These are phyloP conservation scores for Colletotrichum noveboracense DNA, from an alignment of 2,329 filamentous ascomycete species.

Conservation along the genomic window DNA sequence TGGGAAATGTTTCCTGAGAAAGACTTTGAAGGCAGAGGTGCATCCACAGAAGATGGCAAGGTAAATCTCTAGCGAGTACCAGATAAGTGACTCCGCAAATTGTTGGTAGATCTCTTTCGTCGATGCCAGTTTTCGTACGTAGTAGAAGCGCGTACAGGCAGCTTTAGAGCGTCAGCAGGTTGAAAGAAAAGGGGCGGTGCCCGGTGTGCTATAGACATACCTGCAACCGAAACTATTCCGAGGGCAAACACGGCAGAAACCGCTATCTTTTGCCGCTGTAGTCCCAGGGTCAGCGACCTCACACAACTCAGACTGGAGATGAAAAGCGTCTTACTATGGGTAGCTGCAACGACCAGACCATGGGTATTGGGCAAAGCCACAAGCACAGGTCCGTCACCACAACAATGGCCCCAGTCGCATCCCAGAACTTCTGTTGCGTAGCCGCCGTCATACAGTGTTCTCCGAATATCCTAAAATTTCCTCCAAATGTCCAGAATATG, in stretches of 20 bases:
- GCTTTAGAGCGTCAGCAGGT: neutral
- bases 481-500: neutral
- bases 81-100: neutral
- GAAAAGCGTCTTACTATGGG: neutral
- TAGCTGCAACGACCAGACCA: neutral
- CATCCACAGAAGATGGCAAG: neutral
- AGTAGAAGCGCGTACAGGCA: neutral
- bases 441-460: neutral
- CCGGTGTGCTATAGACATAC: neutral
- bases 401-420: neutral
- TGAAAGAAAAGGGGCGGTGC: neutral
- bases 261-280: neutral
- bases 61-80: neutral
- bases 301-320: too few relatives aligned
- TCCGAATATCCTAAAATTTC: neutral
- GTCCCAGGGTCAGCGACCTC: accelerated
- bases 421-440: neutral
- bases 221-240: neutral
- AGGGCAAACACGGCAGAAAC: neutral
- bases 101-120: neutral
- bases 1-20: neutral
- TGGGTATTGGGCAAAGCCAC: neutral
- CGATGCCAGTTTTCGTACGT: neutral
- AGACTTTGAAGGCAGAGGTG: neutral
- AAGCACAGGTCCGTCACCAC: neutral